Base-by-base conservation (phyloP, 768 basidiomycete species). In the Russula griseocarnosa region DNA sequence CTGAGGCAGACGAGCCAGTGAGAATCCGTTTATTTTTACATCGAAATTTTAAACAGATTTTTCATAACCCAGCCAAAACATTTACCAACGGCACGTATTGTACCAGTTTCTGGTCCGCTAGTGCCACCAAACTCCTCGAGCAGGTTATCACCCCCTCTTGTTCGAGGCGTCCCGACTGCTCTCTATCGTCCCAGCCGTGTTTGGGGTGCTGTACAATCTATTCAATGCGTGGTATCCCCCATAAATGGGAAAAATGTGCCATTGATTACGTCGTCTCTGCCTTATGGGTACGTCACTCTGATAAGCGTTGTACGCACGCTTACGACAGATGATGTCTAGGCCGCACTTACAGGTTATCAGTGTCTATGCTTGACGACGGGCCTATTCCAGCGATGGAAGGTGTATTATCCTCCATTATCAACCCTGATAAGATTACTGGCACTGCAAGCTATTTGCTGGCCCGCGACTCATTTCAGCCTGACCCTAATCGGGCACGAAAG, bases 401-500 rank as follows among this genome's bases (percentile, higher is more conserved):
- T 90, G 0, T 96, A 97, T 76, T 98, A 98, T 73, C 83, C 91
- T 0, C 87, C 92, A 0, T 78, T 92, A 30, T 83, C 95, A 5
- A 92, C 94, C 1, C 83, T 98, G 66, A 90, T 97, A 70, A 88
- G 96, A 18, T 85, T 98, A 5, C 81, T 98, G 60, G 95, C 92
- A 0, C 79, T 98, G 0, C 96, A 98, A 72, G 91, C 92, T 20
- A 94, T 98, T 63, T 98, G 95, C 76, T 98, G 94, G 94, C 92
- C 93, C 2, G 87, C 92, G 4, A 97, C 94, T 5, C 90, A 92
- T 68, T 74, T 92, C 44, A 95, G 92, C 1, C 84, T 96, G 36
- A 82, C 79, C 58, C 76, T 94, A 55, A 79, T 98, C 51, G 86
- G 87, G 34, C 79, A 85, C 59, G 80, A 82, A 20, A 79, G 77